Conservation (phyloP, 164 flowering plant species). For the Protea cynaroides region DNA sequence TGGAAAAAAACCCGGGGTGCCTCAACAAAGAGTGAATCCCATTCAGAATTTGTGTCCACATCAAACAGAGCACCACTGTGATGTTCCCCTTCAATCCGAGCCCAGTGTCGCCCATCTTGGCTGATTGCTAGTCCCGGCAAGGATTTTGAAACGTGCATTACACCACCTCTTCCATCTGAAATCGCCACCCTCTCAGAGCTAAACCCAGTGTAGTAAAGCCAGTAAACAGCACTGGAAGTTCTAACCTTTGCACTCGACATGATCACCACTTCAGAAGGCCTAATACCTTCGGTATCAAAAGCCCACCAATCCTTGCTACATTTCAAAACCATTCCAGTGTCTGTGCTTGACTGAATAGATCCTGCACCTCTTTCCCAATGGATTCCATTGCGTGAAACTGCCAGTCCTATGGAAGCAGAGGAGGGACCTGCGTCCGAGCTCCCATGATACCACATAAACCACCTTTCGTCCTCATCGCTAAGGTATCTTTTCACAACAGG, state of each 20-base stretch:
- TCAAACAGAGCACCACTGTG: conserved; percentile 80
- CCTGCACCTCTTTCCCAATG: conserved; percentile 74
- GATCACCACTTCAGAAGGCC: conserved; percentile 66
- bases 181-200: conserved; percentile 36
- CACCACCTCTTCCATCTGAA: conserved; percentile 8
- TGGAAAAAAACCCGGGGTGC: conserved; percentile 63
- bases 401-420: conserved; percentile 60
- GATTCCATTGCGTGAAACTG: conserved; percentile 76
- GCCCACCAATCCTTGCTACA: conserved; percentile 86
- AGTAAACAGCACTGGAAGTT: conserved; percentile 62
- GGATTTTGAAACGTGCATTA: conserved; percentile 28
- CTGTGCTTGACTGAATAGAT: conserved; percentile 33
- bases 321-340: conserved; percentile 57
- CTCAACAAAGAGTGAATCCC: conserved; percentile 69
- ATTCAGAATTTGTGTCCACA: conserved; percentile 44
- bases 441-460: conserved; percentile 95
- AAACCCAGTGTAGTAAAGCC: conserved; percentile 83
- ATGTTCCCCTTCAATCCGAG: conserved; percentile 88
- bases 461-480: conserved; percentile 82
- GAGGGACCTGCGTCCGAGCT: conserved; percentile 13
- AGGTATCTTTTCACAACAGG: conserved; percentile 80
- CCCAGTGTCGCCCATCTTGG: conserved; percentile 88
- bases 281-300: conserved; percentile 57
- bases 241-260: conserved; percentile 70
- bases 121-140: conserved; percentile 80